These are phyloP conservation scores for Trichopus zeylanicus DNA, from an alignment of 116 monocot genomes.

Conservation along the genomic window DNA sequence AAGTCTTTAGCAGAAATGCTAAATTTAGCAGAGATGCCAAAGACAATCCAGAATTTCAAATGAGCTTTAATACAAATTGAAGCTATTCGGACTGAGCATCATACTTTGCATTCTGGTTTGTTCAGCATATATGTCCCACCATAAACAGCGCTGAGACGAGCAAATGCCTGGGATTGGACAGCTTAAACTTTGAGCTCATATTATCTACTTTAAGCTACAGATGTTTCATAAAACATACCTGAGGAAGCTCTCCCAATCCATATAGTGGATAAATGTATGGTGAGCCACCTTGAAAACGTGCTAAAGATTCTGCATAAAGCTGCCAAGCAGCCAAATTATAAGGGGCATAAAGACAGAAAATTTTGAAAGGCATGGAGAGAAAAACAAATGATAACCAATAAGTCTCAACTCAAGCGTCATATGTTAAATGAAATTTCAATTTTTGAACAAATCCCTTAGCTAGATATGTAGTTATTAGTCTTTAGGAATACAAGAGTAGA, in stretches of 20 bases:
- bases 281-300: conserved; percentile 87
- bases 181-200: background rate
- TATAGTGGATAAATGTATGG: conserved; percentile 96
- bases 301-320: conserved; percentile 87
- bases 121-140: conserved; percentile 99
- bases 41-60: background rate
- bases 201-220: background rate
- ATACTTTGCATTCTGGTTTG: conserved; percentile 95
- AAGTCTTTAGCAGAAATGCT: background rate
- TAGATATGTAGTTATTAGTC: too few relatives aligned
- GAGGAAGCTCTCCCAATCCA: conserved; percentile 93
- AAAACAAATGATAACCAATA: too few relatives aligned
- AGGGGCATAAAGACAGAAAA: too few relatives aligned
- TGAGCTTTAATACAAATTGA: background rate
- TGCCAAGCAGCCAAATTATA: conserved; percentile 14
- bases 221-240: conserved; percentile 37
- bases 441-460: too few relatives aligned
- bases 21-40: background rate
- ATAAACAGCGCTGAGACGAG: conserved; percentile 97
- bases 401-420: too few relatives aligned
- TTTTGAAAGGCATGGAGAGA: too few relatives aligned
- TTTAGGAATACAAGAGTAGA: too few relatives aligned
- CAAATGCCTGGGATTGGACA: conserved; percentile 60
- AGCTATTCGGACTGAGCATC: background rate
- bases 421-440: too few relatives aligned